Evolutionary conservation across 2,329 filamentous ascomycete species (phyloP), one percentile per base, ranked within the genome.

Genomic region (Neonectria hederae): DNA sequence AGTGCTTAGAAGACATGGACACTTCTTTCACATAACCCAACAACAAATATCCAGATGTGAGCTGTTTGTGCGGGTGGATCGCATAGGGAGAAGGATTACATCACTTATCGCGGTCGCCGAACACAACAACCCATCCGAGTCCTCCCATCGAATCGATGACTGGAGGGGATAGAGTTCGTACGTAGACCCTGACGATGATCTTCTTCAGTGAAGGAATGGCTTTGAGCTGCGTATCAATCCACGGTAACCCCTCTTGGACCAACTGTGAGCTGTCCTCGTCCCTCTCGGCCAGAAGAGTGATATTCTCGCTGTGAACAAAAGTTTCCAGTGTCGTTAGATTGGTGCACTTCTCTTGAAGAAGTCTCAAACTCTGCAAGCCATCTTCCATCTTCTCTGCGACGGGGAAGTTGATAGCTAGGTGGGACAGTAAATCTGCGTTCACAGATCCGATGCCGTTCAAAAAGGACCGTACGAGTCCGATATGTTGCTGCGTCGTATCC

Each of bases 211-310:
- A 67, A 46, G 48, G 22, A 22, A 69, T 62, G 51, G 52, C 21
- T 40, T 57, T 58, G n/a, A 69, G 14, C 42, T 65, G 62, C 30
- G 43, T 40, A 63, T 67, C 57, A 49, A 65, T 62, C 43, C 24
- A 53, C 26, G 26, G 19, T 24, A 68, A 40, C 35, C 32, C 65
- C 21, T 65, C 56, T 24, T 17, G 59, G 21, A 63, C 49, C 40
- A 57, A 42, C 14, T 53, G 28, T 3, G 51, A 40, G 30, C 53
- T 24, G n/a, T 48, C 61, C 54, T 54, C 42, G 38, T 24, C 28
- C 10, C 48, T 35, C 40, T 57, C 59, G 5, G 43, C 59, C 43
- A 67, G 21, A 13, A 57, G 30, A 6, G 22, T 28, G 13, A 53
- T 55, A 52, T 55, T 68, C 42, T 66, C 14, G 21, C n/a, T 51